These are phyloP conservation scores for Mortierella polycephala DNA, from an alignment of 371 early-diverging fungal species.

Conservation along the genomic window DNA sequence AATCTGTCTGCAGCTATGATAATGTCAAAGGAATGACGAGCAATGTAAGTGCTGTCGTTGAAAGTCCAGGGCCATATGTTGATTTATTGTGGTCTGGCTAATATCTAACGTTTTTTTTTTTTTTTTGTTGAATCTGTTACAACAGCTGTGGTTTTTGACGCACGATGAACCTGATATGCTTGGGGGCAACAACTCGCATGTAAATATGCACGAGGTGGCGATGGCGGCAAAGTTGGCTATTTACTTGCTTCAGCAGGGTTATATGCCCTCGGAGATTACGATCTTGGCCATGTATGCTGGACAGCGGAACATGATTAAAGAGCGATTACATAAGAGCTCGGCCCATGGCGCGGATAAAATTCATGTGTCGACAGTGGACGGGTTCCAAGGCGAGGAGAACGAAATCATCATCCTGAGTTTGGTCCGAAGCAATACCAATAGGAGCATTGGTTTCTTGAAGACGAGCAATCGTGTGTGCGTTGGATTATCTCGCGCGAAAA, in stretches of 20 bases:
- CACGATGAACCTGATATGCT: slow-evolving; percentile 65
- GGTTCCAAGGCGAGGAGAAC: slow-evolving; percentile 83
- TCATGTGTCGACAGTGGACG: slow-evolving; percentile 79
- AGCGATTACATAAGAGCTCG: slow-evolving; percentile 55
- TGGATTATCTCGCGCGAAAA: slow-evolving; percentile 76
- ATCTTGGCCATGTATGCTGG: slow-evolving; percentile 74
- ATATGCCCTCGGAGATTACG: slow-evolving; percentile 58
- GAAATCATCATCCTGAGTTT: slow-evolving; percentile 80
- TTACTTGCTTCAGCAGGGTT: slow-evolving; percentile 66
- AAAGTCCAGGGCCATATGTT: neutral
- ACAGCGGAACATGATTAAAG: slow-evolving; percentile 60
- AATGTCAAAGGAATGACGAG: slow-evolving; percentile 67
- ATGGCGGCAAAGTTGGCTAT: slow-evolving; percentile 63
- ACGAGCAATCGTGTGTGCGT: slow-evolving; percentile 82
- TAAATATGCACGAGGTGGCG: slow-evolving; percentile 69
- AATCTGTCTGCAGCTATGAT: slow-evolving; percentile 59
- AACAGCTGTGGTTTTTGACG: slow-evolving; percentile 52
- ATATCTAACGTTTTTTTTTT: neutral
- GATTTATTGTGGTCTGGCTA: neutral
- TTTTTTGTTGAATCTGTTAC: neutral
- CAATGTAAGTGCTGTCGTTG: slow-evolving; percentile 57
- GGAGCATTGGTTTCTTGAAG: slow-evolving; percentile 81
- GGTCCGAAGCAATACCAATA: slow-evolving; percentile 68
- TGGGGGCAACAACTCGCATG: slow-evolving; percentile 64
- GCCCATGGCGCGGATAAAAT: slow-evolving; percentile 52